These are phyloP conservation scores for Trametes cubensis DNA, from an alignment of 768 basidiomycete species.

Conservation along the genomic window DNA sequence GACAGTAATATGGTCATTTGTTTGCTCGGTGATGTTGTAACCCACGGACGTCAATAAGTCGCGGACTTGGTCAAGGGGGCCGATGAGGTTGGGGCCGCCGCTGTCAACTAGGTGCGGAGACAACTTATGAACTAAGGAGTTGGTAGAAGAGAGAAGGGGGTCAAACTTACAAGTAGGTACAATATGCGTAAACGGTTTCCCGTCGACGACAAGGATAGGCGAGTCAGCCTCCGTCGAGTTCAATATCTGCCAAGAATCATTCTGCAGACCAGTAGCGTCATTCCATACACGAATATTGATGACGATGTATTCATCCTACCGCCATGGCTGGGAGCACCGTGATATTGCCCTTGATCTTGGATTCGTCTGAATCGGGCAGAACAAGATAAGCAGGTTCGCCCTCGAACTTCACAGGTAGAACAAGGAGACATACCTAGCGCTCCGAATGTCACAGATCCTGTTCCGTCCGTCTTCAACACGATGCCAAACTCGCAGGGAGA, in stretches of 20 bases:
- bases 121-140: no score
- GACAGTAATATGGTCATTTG: constrained; percentile 6
- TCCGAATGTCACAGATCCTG: constrained; percentile 10
- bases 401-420: no score
- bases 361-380: constrained; percentile 2
- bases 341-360: constrained; percentile 10
- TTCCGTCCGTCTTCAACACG: constrained; percentile 2
- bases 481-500: constrained; percentile 21
- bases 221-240: constrained; percentile 15
- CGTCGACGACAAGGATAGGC: constrained; percentile 12
- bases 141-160: no score
- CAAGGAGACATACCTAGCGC: neutral
- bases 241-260: constrained; percentile 12
- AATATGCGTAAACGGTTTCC: constrained; percentile 12
- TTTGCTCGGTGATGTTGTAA: constrained; percentile 21
- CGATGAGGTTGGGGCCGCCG: constrained; percentile 21
- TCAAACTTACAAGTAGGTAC: constrained; percentile 5
- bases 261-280: neutral
- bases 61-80: constrained; percentile 11
- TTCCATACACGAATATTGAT: neutral
- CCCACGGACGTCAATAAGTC: constrained; percentile 6
- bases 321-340: constrained; percentile 1
- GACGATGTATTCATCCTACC: neutral
- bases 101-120: constrained; percentile 7
- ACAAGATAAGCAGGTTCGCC: no score